These are phyloP conservation scores for Diaporthe vaccinii DNA, from an alignment of 2,329 filamentous ascomycete species.

Conservation along the genomic window DNA sequence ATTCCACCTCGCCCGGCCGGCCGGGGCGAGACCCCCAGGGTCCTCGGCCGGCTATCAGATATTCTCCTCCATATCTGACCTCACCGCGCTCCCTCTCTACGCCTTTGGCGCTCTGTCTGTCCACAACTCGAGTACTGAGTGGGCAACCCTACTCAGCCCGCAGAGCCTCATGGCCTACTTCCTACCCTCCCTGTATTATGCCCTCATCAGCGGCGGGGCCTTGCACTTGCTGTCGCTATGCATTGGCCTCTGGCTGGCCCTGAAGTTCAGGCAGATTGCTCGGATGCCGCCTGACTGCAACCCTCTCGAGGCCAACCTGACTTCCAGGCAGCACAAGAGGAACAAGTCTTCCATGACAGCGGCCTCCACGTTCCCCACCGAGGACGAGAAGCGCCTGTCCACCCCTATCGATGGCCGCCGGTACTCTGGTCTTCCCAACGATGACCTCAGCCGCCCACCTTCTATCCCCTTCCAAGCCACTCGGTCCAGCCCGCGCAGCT, in stretches of 20 bases:
- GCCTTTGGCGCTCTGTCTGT: conserved; percentile 65
- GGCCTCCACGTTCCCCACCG: conserved; percentile 54
- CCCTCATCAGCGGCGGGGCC: conserved; percentile 72
- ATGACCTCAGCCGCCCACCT: conserved; percentile 61
- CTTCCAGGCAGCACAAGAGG: conserved; percentile 82
- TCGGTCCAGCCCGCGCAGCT: conserved; percentile 66
- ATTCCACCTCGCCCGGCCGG: conserved; percentile 81
- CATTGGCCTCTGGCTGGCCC: conserved; percentile 80
- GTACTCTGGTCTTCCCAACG: conserved; percentile 59
- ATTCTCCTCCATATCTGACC: conserved; percentile 82
- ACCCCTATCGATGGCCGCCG: conserved; percentile 57
- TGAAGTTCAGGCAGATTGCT: conserved; percentile 86
- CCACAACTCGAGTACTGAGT: conserved; percentile 61
- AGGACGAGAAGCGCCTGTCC: conserved; percentile 73
- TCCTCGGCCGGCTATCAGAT: conserved; percentile 92
- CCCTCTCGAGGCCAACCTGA: conserved; percentile 88
- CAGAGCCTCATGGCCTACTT: conserved; percentile 70
- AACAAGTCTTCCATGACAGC: conserved; percentile 73
- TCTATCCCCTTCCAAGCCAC: conserved; percentile 86
- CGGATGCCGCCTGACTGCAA: conserved; percentile 94
- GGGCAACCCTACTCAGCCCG: conserved; percentile 77
- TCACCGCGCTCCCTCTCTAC: conserved; percentile 68
- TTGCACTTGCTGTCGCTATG: conserved; percentile 79
- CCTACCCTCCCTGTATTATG: conserved; percentile 76
- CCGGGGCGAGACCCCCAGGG: conserved; percentile 78